Conservation (phyloP, 108 stramenopile species). For the Skeletonema potamos region DNA sequence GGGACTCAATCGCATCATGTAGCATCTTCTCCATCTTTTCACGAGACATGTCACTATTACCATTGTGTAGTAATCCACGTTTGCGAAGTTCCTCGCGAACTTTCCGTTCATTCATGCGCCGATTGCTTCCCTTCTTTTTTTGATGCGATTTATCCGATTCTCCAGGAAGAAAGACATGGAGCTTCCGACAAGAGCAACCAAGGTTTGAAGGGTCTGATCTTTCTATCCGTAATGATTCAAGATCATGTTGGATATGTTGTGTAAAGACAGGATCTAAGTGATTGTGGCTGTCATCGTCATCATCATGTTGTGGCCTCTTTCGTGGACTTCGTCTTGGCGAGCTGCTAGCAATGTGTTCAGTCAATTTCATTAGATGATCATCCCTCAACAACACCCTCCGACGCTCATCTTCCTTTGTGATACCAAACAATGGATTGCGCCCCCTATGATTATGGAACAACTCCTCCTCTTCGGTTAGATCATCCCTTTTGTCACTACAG, state of each 20-base stretch:
- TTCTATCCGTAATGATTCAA: conserved; percentile 72
- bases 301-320: background rate
- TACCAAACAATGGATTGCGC: conserved; percentile 40
- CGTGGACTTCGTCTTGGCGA: background rate
- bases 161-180: conserved; percentile 63
- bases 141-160: conserved; percentile 51
- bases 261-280: conserved; percentile 21
- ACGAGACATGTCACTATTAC: conserved; percentile 33
- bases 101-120: conserved; percentile 64
- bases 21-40: conserved; percentile 68
- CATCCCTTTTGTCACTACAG: background rate
- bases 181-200: conserved; percentile 82
- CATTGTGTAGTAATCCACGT: conserved; percentile 53
- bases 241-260: conserved; percentile 72
- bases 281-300: background rate
- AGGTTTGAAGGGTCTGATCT: conserved; percentile 54
- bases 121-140: conserved; percentile 68
- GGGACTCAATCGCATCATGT: conserved; percentile 63
- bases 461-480: conserved; percentile 37
- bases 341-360: background rate
- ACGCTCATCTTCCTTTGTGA: conserved; percentile 33
- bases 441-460: conserved; percentile 28
- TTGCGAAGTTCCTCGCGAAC: conserved; percentile 78
- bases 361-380: conserved; percentile 27
- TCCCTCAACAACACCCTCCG: conserved; percentile 34